Evolutionary conservation across 345 rosid species (phyloP).

Genomic region (Orychophragmus violaceus): DNA sequence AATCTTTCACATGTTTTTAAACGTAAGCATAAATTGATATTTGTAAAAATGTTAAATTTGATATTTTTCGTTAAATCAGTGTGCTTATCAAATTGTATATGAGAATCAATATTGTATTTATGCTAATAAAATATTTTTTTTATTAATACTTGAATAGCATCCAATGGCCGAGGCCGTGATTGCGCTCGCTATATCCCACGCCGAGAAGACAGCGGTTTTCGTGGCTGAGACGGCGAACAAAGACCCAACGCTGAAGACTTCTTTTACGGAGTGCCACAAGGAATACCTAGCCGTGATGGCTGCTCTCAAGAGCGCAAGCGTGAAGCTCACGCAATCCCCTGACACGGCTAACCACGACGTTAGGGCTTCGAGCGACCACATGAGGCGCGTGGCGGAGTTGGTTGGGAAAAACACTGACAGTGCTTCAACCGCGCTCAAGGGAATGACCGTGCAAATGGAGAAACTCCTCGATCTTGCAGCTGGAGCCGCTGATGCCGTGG

Average conservation of each 20-base stretch:
- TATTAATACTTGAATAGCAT: background rate
- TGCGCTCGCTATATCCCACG: slow-evolving; percentile 2
- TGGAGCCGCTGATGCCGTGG: slow-evolving; percentile 31
- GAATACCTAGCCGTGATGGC: slow-evolving; percentile 13
- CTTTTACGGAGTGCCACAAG: slow-evolving; percentile 19
- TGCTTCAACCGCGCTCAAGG: slow-evolving; percentile 13
- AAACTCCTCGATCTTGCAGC: slow-evolving; percentile 25
- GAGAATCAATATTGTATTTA: background rate
- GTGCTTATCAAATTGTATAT: no score
- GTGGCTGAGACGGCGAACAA: slow-evolving; percentile 16
- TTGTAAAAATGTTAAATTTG: no score
- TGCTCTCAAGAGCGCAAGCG: slow-evolving; percentile 12
- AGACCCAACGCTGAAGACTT: background rate
- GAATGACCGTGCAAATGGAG: slow-evolving; percentile 27
- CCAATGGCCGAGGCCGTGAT: slow-evolving; percentile 30
- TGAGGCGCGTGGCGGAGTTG: slow-evolving; percentile 3
- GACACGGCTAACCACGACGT: slow-evolving; percentile 27
- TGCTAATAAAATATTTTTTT: background rate
- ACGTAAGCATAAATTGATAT: no score
- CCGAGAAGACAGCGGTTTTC: slow-evolving; percentile 24
- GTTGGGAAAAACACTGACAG: slow-evolving; percentile 13
- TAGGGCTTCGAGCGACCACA: slow-evolving; percentile 1
- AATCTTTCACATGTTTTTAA: no score
- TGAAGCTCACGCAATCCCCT: slow-evolving; percentile 18
- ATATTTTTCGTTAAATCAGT: no score